Conservation (phyloP, 148 eudicot species). For the Dysphania ambrosioides region DNA sequence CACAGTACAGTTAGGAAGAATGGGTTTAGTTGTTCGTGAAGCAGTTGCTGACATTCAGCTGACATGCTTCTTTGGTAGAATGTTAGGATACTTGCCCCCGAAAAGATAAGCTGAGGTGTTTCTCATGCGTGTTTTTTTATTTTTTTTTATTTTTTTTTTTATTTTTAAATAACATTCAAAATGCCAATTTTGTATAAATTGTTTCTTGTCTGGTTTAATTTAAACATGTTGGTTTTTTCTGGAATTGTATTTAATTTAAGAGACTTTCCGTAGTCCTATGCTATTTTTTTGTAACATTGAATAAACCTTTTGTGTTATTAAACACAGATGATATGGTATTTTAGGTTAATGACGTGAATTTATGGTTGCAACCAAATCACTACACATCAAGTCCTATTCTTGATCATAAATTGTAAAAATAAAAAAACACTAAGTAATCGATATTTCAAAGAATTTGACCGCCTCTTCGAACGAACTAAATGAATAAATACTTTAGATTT, state of each 20-base stretch:
- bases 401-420: too few species aligned
- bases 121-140: conserved; percentile 1
- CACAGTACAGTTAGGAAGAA: neutral
- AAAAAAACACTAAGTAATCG: too few species aligned
- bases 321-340: neutral
- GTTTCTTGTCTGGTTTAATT: neutral
- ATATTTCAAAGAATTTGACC: too few species aligned
- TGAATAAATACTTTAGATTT: too few species aligned
- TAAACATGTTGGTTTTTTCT: neutral
- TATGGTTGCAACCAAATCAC: too few species aligned
- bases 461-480: too few species aligned
- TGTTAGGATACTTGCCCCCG: neutral
- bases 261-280: neutral
- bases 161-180: neutral
- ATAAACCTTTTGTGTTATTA: neutral
- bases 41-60: conserved; percentile 13
- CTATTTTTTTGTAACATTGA: neutral
- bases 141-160: neutral
- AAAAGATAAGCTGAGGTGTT: neutral
- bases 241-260: neutral
- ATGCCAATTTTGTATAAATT: conserved; percentile 11
- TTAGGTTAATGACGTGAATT: neutral
- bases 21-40: neutral
- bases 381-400: too few species aligned
- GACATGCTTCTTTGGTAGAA: conserved; percentile 1